phyloP scores from a whole-genome alignment of 2,329 filamentous ascomycete genomes.

The Pseudocercospora cruenta region DNA sequence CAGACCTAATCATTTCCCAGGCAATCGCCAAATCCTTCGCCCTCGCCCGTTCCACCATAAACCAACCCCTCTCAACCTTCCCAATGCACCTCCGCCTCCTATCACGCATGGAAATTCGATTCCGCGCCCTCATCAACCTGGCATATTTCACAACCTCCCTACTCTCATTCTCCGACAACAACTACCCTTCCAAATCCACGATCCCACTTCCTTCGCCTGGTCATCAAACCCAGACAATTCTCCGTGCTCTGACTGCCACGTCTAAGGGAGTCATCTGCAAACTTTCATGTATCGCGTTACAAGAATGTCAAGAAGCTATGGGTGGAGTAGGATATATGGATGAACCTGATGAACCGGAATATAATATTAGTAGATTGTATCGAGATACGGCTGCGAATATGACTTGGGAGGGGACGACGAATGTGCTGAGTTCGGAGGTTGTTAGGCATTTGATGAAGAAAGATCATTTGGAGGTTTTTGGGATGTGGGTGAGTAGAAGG shows the following conservation, averaged over 20 bases:
- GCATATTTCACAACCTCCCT: constrained; percentile 28
- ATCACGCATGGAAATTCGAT: constrained; percentile 21
- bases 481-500: background rate
- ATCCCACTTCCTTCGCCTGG: constrained; percentile 14
- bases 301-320: constrained; percentile 42
- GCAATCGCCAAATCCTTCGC: constrained; percentile 26
- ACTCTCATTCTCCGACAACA: constrained; percentile 25
- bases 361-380: constrained; percentile 69
- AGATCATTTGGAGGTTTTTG: background rate
- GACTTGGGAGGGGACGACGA: constrained; percentile 75
- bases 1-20: too few relatives aligned
- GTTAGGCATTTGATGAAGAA: constrained; percentile 4
- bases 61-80: constrained; percentile 20
- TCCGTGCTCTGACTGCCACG: constrained; percentile 26
- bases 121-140: constrained; percentile 20
- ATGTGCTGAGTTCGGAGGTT: constrained; percentile 57
- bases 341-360: constrained; percentile 62
- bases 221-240: constrained; percentile 20
- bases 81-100: constrained; percentile 25
- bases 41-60: constrained; percentile 14
- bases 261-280: constrained; percentile 26
- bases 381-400: constrained; percentile 66
- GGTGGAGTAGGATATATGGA: constrained; percentile 67
- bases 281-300: constrained; percentile 19
- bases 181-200: constrained; percentile 2